Base-by-base conservation (phyloP, 805 yeast species). In the Limtongozyma cylindracea region DNA sequence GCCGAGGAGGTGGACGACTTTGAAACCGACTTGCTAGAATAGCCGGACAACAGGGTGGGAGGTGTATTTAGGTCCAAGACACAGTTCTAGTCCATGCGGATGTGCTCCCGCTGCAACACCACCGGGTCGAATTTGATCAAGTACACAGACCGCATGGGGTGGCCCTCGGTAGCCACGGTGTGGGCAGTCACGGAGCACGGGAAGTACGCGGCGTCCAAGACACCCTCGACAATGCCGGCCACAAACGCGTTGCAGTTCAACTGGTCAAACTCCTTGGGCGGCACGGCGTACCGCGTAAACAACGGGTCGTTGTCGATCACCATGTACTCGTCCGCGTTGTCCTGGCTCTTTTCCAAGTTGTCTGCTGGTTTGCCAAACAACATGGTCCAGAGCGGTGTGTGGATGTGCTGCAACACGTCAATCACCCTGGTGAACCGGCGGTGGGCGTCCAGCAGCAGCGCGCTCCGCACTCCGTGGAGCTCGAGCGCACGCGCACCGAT, bases 151-250 rank as follows among this genome's bases (percentile, higher is more conserved):
- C 77, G 45, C 27, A 55, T 41, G 0, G 84, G 78, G 16, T 34
- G 37, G 3, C 53, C 59, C 3, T 58, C 70, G 3, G 54, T 42
- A 2, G 74, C 72, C 10, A 68, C 76, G 0, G 69, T 56, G 35
- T 78, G 92, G 1, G 93, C 92, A n/a, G 73, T 61, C 6, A 78
- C 92, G 20, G 48, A 52, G 9, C 84, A 80, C 24, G 57, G 64
- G 36, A 76, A 76, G 29, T 65, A 66, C 2, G 76, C 52, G 4
- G 71, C 53, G 33, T 73, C 88, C 26, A 78, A 46, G 1, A 77
- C 66, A 0, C 91, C 91, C 39, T 78, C 92, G 19, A 77, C 55
- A 10, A 78, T 56, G 0, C 93, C 93, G 1, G 91, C 92, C 2
- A 69, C 61, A 37, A 72, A 74, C 1, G 92, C 82, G 10, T 71